Conservation (phyloP, 2,329 filamentous ascomycete species). For the Beauveria asiatica region DNA sequence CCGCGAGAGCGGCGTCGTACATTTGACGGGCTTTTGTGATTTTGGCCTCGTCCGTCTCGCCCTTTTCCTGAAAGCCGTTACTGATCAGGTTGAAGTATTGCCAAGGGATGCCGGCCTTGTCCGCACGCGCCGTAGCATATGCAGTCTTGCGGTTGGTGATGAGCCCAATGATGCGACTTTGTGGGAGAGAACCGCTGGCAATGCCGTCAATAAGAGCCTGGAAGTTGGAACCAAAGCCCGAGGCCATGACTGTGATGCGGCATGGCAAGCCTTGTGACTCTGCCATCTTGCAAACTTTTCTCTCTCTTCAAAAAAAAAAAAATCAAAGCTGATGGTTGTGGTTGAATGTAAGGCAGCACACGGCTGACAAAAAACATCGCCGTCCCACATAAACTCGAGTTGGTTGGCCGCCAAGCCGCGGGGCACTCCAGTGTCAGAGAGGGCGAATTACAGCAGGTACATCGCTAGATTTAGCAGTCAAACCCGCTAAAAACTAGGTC, state of each 20-base stretch:
- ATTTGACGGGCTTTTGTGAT: conserved; percentile 50
- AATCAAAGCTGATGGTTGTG: too few relatives aligned
- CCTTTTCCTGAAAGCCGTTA: conserved; percentile 53
- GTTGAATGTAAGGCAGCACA: too few relatives aligned
- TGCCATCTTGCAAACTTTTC: neutral
- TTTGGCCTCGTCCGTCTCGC: conserved; percentile 50
- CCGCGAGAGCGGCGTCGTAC: conserved; percentile 70
- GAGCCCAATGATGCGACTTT: conserved; percentile 37
- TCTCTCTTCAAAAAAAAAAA: too few relatives aligned
- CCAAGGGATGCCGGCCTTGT: conserved; percentile 55
- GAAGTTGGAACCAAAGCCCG: conserved; percentile 68
- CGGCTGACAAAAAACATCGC: too few relatives aligned
- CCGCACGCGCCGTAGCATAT: conserved; percentile 32
- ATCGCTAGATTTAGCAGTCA: neutral
- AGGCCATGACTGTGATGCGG: conserved; percentile 60
- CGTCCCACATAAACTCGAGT: neutral
- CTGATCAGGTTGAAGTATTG: conserved; percentile 75
- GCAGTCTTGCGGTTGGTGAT: conserved; percentile 41
- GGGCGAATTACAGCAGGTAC: neutral
- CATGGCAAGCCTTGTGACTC: conserved; percentile 19
- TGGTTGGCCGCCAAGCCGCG: conserved; percentile 4
- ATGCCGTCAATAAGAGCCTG: conserved; percentile 58
- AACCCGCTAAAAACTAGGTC: neutral
- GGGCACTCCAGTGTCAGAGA: neutral
- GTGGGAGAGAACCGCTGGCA: conserved; percentile 28